phyloP scores from a whole-genome alignment of 345 rosid genomes.

The Citrus trifoliata region DNA sequence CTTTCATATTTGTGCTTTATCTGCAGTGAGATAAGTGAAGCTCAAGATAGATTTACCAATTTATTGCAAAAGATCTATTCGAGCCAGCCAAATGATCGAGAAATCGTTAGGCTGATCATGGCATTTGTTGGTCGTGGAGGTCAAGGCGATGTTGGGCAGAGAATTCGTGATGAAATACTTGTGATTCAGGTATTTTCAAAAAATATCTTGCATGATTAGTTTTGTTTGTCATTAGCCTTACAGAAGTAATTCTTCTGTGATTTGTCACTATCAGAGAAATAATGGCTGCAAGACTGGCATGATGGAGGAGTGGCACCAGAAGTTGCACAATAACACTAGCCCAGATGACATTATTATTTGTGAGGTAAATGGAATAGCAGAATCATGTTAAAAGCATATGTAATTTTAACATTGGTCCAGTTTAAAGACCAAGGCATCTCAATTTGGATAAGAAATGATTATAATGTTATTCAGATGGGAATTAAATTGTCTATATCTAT shows the following conservation, averaged over 20 bases:
- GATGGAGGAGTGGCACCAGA: slow-evolving; percentile 59
- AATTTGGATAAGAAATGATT: not conserved
- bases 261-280: slow-evolving; percentile 31
- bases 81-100: slow-evolving; percentile 32
- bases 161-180: slow-evolving; percentile 45
- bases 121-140: slow-evolving; percentile 44
- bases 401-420: not conserved
- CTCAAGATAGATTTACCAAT: slow-evolving; percentile 41
- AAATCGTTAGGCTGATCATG: slow-evolving; percentile 39
- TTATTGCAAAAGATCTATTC: slow-evolving; percentile 29
- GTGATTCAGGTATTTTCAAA: slow-evolving; percentile 32
- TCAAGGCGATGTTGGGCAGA: slow-evolving; percentile 45
- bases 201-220: not conserved
- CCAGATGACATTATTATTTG: slow-evolving; percentile 48
- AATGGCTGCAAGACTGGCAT: slow-evolving; percentile 39
- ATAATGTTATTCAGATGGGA: not conserved
- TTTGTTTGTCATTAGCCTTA: not conserved
- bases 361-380: slow-evolving; percentile 31
- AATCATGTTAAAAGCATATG: not conserved
- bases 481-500: not conserved
- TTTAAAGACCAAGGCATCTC: not conserved
- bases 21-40: slow-evolving; percentile 47
- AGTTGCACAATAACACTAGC: slow-evolving; percentile 47
- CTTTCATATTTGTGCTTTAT: not conserved
- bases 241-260: not conserved